Percentiles rank a stretch among this genome's conserved stretches.
These are phyloP conservation scores for Aspergillus funiculosus DNA, from an alignment of 495 filamentous ascomycete species.

Conservation along the genomic window DNA sequence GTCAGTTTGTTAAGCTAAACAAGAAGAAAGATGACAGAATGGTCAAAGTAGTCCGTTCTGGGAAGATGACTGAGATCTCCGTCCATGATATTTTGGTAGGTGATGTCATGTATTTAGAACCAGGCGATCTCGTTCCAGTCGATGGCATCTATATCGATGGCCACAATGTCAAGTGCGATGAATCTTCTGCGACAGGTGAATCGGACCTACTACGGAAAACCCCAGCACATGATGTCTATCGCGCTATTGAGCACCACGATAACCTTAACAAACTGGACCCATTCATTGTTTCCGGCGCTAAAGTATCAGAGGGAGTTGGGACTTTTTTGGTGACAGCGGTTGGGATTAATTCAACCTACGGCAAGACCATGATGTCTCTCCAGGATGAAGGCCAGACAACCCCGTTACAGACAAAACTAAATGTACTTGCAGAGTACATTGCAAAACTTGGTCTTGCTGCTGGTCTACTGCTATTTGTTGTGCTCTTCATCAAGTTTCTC, in stretches of 20 bases:
- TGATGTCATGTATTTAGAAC: conserved; percentile 76
- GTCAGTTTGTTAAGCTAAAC: conserved; percentile 64
- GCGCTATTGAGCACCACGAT: conserved; percentile 70
- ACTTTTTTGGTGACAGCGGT: conserved; percentile 82
- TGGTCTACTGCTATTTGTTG: conserved; percentile 77
- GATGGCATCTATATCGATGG: conserved; percentile 72
- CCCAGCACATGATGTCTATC: conserved; percentile 69
- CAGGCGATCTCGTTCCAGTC: conserved; percentile 82
- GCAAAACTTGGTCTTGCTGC: conserved; percentile 84
- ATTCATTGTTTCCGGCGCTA: conserved; percentile 88
- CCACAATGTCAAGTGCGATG: conserved; percentile 72
- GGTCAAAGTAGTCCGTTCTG: conserved; percentile 72
- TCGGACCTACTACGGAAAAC: conserved; percentile 74
- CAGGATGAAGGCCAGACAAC: conserved; percentile 87
- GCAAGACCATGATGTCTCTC: conserved; percentile 90
- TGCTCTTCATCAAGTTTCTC: conserved; percentile 89
- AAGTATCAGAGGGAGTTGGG: conserved; percentile 87
- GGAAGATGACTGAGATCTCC: conserved; percentile 68
- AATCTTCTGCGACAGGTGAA: conserved; percentile 80
- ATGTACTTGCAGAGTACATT: conserved; percentile 84
- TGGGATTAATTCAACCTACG: conserved; percentile 82
- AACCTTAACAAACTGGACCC: conserved; percentile 80
- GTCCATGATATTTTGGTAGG: conserved; percentile 78
- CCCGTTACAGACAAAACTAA: conserved; percentile 90
- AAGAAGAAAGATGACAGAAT: conserved; percentile 66